Conservation (phyloP, 169 alveolate species). For the Plasmodium cynomolgi region DNA sequence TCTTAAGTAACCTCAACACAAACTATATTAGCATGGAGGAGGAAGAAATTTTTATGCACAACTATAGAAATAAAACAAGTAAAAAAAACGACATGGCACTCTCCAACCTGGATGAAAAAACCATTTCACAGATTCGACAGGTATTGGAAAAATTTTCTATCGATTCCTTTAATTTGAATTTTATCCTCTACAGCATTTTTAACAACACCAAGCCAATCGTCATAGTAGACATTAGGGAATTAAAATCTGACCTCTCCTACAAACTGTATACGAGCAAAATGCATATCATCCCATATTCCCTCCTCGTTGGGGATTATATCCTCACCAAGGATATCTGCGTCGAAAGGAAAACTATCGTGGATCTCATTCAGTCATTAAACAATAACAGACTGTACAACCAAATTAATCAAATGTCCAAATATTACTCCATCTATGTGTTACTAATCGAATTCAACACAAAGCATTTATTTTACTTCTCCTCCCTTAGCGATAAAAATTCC, state of each 20-base stretch:
- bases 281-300: constrained; percentile 83
- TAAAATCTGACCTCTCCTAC: constrained; percentile 85
- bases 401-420: constrained; percentile 80
- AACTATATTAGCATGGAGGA: constrained; percentile 75
- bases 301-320: constrained; percentile 89
- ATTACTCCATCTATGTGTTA: constrained; percentile 75
- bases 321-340: constrained; percentile 87
- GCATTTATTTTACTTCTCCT: constrained; percentile 62
- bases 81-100: constrained; percentile 14
- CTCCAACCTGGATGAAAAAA: constrained; percentile 53
- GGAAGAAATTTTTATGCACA: constrained; percentile 58
- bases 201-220: constrained; percentile 78
- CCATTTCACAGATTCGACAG: constrained; percentile 43
- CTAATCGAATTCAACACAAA: constrained; percentile 77
- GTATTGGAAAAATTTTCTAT: constrained; percentile 30
- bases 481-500: constrained; percentile 68
- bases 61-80: constrained; percentile 36
- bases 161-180: constrained; percentile 60
- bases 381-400: constrained; percentile 87
- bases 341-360: constrained; percentile 87
- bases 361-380: constrained; percentile 81
- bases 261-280: constrained; percentile 85
- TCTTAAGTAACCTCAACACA: not conserved
- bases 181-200: constrained; percentile 40
- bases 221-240: constrained; percentile 86